Conservation (phyloP, 2,329 filamentous ascomycete species). For the Ophiocordyceps camponoti-leonardi region DNA sequence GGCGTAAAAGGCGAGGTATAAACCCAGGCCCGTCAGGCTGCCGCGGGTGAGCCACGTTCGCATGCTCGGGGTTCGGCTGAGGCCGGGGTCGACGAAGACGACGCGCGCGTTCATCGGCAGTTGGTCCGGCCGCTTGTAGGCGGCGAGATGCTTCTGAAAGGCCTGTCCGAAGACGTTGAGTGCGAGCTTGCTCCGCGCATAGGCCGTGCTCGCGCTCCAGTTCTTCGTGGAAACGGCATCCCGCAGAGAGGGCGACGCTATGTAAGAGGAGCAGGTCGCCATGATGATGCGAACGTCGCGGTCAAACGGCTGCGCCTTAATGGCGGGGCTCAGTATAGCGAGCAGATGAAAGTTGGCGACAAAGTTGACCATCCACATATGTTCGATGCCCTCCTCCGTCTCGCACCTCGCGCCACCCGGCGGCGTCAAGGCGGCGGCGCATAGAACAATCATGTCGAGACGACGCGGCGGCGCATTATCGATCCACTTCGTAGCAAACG, state of each 20-base stretch:
- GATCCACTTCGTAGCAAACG: slow-evolving; percentile 95
- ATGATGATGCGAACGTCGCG: slow-evolving; percentile 82
- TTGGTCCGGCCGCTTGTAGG: slow-evolving; percentile 70
- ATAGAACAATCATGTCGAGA: slow-evolving; percentile 81
- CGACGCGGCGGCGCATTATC: slow-evolving; percentile 82
- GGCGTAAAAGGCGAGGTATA: slow-evolving; percentile 65
- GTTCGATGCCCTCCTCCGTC: slow-evolving; percentile 68
- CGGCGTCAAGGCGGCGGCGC: slow-evolving; percentile 62
- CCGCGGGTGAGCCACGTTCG: slow-evolving; percentile 76
- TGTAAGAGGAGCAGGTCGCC: slow-evolving; percentile 75
- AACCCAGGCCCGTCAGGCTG: slow-evolving; percentile 57
- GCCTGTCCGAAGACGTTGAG: slow-evolving; percentile 78
- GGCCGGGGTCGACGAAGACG: slow-evolving; percentile 74
- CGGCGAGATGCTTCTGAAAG: slow-evolving; percentile 80
- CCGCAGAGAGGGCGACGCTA: slow-evolving; percentile 52
- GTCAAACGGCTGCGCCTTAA: slow-evolving; percentile 83
- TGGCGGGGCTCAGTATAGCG: slow-evolving; percentile 75
- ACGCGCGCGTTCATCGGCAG: slow-evolving; percentile 70
- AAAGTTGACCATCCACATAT: slow-evolving; percentile 90
- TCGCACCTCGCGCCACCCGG: slow-evolving; percentile 39
- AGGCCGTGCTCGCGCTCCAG: slow-evolving; percentile 40
- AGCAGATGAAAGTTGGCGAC: slow-evolving; percentile 91
- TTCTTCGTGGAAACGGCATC: slow-evolving; percentile 29
- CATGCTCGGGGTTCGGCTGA: slow-evolving; percentile 71
- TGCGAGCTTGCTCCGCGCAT: slow-evolving; percentile 55